Evolutionary conservation across 768 basidiomycete species (phyloP), one percentile per base, ranked within the genome.

Genomic region (Lentinus tigrinus): DNA sequence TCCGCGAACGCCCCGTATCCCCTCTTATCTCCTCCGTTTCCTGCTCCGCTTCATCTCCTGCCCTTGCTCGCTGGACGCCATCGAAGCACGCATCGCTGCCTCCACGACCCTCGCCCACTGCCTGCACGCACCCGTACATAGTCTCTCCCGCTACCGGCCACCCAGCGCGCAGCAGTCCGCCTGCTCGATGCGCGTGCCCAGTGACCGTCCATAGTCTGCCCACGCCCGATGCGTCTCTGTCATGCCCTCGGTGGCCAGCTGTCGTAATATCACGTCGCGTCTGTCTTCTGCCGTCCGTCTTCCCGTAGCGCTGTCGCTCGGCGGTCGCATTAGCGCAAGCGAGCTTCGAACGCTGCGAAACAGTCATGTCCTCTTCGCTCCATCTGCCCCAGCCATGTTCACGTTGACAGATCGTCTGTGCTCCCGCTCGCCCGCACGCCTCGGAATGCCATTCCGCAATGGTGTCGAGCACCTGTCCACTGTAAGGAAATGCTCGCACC

Each of bases 1-100:
- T 50, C 59, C 58, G 58, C 58, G 58, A 40, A 26, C 43, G 52
- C 39, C 28, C 27, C 39, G 19, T 37, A 31, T 23, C 54, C 54
- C 54, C 38, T 46, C 54, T 46, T 47, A 47, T 42, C 51, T 26
- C 57, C 52, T 31, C 52, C 57, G 16, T 24, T 60, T 52, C 54
- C 11, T 27, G 19, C 54, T 48, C 59, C 50, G 54, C 49, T 36
- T 31, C 52, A 31, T 43, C 23, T 28, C 24, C 38, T 19, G 16
- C 52, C 16, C 50, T 21, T 37, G 14, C 50, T 16, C 31, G 31
- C n/a, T n/a, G n/a, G n/a, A n/a, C n/a, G n/a, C n/a, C n/a, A 31
- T 31, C 31, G 31, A 31, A 3, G 39, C 39, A n/a, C 16, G 24
- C 31, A 13, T 8, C 39, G 14, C 27, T 17, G 8, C 26, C 10